Conservation (phyloP, 345 rosid genomes). For the Acer negundo region DNA sequence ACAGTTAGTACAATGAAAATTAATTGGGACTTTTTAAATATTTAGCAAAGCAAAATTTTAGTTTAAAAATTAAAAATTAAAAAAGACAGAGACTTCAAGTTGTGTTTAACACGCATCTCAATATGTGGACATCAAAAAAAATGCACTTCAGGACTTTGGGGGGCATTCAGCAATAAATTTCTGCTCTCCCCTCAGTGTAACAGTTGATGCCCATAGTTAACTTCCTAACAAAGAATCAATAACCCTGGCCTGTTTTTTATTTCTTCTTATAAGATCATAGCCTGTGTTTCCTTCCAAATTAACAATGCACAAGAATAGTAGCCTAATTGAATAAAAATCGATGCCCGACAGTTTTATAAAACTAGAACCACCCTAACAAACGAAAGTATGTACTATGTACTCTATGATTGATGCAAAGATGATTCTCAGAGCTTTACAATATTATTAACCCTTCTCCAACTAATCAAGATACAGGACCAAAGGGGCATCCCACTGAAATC, state of each 20-base stretch:
- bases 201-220: neutral
- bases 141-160: neutral
- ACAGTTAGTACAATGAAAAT: neutral
- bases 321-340: neutral
- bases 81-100: neutral
- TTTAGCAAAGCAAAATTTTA: neutral
- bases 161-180: neutral
- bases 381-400: neutral
- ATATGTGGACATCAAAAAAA: neutral
- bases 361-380: neutral
- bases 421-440: neutral
- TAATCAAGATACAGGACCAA: neutral
- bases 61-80: neutral
- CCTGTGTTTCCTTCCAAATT: neutral
- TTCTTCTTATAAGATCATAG: neutral
- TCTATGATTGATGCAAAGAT: neutral
- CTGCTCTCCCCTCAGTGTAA: neutral
- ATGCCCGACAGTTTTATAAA: neutral
- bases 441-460: neutral
- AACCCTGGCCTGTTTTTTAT: neutral
- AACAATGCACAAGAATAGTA: neutral
- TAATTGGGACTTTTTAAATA: neutral
- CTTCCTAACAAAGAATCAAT: neutral
- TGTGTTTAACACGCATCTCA: conserved; percentile 7
- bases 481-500: neutral